Evolutionary conservation across 2,329 filamentous ascomycete species (phyloP), one percentile per base, ranked within the genome.

Genomic region (Claviceps paspali): DNA sequence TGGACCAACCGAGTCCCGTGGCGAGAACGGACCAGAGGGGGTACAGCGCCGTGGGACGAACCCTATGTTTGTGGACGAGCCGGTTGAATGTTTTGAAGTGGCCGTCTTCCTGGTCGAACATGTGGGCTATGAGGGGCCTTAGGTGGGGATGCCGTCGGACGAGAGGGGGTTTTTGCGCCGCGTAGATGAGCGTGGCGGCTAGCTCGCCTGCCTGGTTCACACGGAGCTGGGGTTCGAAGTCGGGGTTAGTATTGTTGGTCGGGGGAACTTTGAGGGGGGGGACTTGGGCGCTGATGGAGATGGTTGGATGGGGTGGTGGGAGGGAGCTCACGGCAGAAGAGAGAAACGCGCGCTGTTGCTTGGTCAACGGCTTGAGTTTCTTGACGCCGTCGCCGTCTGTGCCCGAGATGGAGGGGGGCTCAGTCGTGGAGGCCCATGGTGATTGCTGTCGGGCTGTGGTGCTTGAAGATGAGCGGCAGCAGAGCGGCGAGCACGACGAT

Each of bases 121-220:
- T 98, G 68, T 96, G 91, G 49, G 79, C 75, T 85, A 98, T 94
- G 23, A 96, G 64, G 0, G 85, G 81, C 6, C 84, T 79, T 14
- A 98, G 76, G 54, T 94, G 82, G 1, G 91, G 88, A 55, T 95
- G 79, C 4, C 79, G 73, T 46, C 74, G 72, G 39, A 85, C 68
- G 36, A 96, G 63, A n/a, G 79, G 73, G 1, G 87, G 85, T 1
- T 77, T 88, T 59, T 98, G 91, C 2, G 84, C 79, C 1, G 76
- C 77, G 64, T 96, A 98, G 58, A 98, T 98, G 39, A 93, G 74
- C 19, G 84, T 88, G 22, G 91, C 91, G 38, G 91, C 91, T n/a
- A 98, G 75, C 62, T 98, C 91, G 53, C 91, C 91, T 18, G 91
- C 86, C 62, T 98, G 91, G 60, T 98, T 96, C 40, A 98, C 91